These are phyloP conservation scores for Pontederia crassipes DNA, from an alignment of 176 grass and related monocot species.

Conservation along the genomic window DNA sequence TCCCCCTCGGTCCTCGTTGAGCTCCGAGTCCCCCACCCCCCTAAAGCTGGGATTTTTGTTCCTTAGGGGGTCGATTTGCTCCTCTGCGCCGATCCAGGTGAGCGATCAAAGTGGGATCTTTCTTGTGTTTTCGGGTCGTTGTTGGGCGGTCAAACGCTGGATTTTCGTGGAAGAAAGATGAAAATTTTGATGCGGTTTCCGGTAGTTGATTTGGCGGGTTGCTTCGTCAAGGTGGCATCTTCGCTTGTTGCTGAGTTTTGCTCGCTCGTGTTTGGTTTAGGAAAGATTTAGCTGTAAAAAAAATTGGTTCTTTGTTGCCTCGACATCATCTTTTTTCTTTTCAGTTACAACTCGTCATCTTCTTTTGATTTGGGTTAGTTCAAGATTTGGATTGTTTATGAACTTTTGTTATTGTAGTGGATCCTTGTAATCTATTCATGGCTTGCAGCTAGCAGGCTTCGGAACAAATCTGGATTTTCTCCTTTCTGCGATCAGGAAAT, in stretches of 20 bases:
- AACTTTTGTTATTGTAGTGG: neutral
- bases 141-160: neutral
- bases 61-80: neutral
- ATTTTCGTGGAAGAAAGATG: neutral
- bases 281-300: neutral
- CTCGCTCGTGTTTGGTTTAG: neutral
- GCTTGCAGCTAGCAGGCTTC: neutral
- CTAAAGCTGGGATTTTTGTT: too few species aligned
- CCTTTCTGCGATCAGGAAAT: too few species aligned
- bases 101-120: constrained; percentile 3
- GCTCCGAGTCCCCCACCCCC: neutral
- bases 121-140: neutral
- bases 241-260: too few species aligned
- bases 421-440: too few species aligned
- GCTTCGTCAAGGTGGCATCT: too few species aligned
- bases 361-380: neutral
- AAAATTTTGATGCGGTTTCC: too few species aligned
- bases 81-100: neutral
- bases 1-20: neutral
- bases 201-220: too few species aligned
- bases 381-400: neutral
- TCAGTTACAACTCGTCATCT: neutral
- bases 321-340: neutral
- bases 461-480: neutral
- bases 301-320: neutral